These are phyloP conservation scores for Tetratostichococcus sp. DNA, from an alignment of 139 green algal species.

Conservation along the genomic window DNA sequence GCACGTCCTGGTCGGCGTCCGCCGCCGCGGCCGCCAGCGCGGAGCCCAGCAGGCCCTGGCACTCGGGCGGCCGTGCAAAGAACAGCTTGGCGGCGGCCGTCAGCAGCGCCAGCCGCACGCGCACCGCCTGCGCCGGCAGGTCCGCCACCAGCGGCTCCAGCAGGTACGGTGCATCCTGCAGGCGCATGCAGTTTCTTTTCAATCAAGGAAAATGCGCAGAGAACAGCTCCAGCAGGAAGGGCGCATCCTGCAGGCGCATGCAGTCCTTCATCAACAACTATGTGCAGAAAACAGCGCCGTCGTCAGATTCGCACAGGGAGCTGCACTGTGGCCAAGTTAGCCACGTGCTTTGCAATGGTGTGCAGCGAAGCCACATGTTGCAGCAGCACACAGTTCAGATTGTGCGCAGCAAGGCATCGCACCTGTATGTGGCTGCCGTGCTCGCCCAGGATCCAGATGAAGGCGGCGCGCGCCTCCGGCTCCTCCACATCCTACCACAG, in stretches of 20 bases:
- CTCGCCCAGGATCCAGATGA: conserved; percentile 91
- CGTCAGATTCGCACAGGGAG: no score
- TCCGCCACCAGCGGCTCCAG: conserved; percentile 68
- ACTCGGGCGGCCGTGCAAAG: conserved; percentile 85
- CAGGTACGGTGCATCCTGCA: conserved; percentile 83
- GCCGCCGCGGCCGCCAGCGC: conserved; percentile 52
- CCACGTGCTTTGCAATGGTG: no score
- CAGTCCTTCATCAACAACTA: no score
- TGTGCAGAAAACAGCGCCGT: no score
- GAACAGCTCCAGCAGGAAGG: neutral
- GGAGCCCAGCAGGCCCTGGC: conserved; percentile 48
- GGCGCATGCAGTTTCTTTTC: neutral
- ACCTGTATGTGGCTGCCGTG: conserved; percentile 74
- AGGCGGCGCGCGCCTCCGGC: conserved; percentile 69
- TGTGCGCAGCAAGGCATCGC: no score
- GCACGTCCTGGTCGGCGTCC: conserved; percentile 76
- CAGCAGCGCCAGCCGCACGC: conserved; percentile 76
- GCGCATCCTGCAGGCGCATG: neutral
- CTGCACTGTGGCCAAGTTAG: no score
- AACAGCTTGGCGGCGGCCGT: conserved; percentile 82
- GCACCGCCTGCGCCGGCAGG: conserved; percentile 48
- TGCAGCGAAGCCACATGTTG: no score
- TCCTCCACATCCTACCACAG: conserved; percentile 55
- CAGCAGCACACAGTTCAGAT: no score
- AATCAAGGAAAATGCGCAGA: neutral